Evolutionary conservation across 352 stramenopile genomes (phyloP), one percentile per base, ranked within the genome.

Genomic region (Albugo laibachii): DNA sequence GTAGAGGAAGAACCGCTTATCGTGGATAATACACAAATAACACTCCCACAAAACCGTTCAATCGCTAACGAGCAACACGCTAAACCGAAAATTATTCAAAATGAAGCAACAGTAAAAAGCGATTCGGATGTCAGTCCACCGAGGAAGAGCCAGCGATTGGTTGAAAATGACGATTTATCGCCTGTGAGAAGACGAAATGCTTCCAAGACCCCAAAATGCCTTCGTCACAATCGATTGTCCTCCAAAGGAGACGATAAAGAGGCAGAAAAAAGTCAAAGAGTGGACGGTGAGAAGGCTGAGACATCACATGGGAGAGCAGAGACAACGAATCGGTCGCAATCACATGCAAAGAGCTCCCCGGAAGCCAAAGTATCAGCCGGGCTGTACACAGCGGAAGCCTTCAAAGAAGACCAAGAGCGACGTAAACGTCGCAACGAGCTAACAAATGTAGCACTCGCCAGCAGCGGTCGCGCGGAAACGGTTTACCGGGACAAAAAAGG

Each of bases 401-500:
- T 89, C 45, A 67, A 69, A 8, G 49, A 58, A 0, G 61, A 89
- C 20, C 63, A 72, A 21, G 62, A 79, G 47, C 50, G 62, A 13
- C 74, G 64, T 47, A 55, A 53, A 1, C 73, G 63, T 21, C 56
- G 62, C 19, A 79, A 80, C 44, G 66, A 86, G 41, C 15, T 78
- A 13, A 10, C 24, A 31, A 31, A 31, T 31, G 47, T 83, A 14
- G 57, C 48, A 19, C 62, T 61, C 15, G 69, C 65, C 1, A 58
- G 75, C 40, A 68, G 62, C 8, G 59, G 62, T 13, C 65, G 80
- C n/a, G 71, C 76, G 10, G 69, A 84, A 58, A 89, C 76, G 1
- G 70, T 89, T 49, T 89, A 89, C 59, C 73, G 76, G 47, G 76
- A 89, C 48, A 82, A 82, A 52, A 73, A 75, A 20, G 76, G 76